Conservation (phyloP, 345 rosid genomes). For the Eucalyptus grandis region DNA sequence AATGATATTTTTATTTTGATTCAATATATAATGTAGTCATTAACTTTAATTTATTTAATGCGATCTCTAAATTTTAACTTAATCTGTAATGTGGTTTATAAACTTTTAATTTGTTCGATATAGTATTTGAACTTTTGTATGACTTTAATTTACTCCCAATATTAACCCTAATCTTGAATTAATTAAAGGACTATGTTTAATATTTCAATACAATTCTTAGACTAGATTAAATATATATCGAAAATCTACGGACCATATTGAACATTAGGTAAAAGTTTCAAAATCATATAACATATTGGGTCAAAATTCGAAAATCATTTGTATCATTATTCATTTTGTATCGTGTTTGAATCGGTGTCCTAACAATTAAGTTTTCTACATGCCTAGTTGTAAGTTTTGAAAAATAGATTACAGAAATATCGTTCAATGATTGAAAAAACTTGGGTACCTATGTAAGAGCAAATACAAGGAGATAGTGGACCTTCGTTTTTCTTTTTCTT, state of each 20-base stretch:
- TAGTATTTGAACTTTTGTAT: no score
- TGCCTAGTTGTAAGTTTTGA: background rate
- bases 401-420: background rate
- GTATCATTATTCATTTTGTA: fast-evolving
- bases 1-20: no score
- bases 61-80: fast-evolving
- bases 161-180: no score
- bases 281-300: fast-evolving
- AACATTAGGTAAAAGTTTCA: fast-evolving
- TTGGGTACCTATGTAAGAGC: background rate
- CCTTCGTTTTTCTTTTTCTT: background rate
- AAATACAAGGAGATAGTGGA: background rate
- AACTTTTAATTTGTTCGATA: fast-evolving
- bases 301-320: fast-evolving
- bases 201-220: fast-evolving
- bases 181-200: fast-evolving
- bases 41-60: no score
- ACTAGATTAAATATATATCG: fast-evolving
- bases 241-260: fast-evolving
- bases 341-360: background rate
- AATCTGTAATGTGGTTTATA: no score
- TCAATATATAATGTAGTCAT: fast-evolving
- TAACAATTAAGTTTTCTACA: background rate
- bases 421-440: background rate
- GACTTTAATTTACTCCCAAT: no score